Base-by-base conservation (phyloP, 352 stramenopile species). In the Globisporangium lucens region DNA sequence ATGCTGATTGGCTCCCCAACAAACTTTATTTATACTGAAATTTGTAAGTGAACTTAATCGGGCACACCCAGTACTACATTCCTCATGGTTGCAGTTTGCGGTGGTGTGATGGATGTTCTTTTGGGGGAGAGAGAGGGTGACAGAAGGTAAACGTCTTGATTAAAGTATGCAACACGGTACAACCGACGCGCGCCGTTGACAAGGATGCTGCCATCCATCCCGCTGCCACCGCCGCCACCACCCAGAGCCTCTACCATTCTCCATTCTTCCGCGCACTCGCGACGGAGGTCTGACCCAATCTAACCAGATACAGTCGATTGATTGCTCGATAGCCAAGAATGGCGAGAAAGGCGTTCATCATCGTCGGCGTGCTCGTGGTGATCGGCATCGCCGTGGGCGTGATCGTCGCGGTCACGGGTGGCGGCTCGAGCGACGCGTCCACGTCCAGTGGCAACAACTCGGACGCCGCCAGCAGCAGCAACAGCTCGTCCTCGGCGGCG, bases 281-380 rank as follows among this genome's bases (percentile, higher is more conserved):
- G 41, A n/a, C 52, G n/a, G 38, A 59, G 10, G 24, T 43, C 53
- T 5, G 4, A 30, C 15, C 9, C 24, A 10, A 20, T 38, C 52
- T 15, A 24, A 24, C 15, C 52, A 15, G 15, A 41, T 13, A 13
- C 1, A 58, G 4, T 38, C 17, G 38, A 46, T 46, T 46, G 38
- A 46, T 46, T 5, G 38, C 6, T 15, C 7, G 38, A 17, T 20
- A 7, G 13, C 41, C 30, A 33, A 33, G 4, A 49, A 82, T 74
- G 71, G 71, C 74, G 69, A 68, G 78, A 43, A 93, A 93, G 68
- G 77, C 80, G 59, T 78, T 93, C 55, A 82, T 95, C 65, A 79
- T 88, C 67, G 65, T 90, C 59, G 79, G 76, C 70, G 74, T 90
- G 51, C 73, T 94, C 55, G 74, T 94, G 62, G 77, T 87, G 46